These are phyloP conservation scores for Zymoseptoria ardabiliae DNA, from an alignment of 2,329 filamentous ascomycete species.

Conservation along the genomic window DNA sequence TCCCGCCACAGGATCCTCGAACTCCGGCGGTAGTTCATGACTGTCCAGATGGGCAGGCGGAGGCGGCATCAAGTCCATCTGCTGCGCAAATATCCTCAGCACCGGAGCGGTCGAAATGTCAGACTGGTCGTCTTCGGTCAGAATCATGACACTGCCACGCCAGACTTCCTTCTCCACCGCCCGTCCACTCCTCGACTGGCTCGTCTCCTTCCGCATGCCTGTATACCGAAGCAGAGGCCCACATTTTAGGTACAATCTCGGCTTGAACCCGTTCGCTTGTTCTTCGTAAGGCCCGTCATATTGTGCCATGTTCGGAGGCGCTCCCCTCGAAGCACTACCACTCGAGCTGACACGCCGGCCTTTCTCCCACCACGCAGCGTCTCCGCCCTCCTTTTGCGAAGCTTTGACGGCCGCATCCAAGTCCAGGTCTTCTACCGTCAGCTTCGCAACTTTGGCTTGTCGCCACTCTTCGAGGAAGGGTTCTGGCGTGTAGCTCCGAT, in stretches of 20 bases:
- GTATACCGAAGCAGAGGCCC: conserved; percentile 86
- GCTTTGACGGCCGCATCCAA: conserved; percentile 24
- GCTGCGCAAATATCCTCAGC: conserved; percentile 78
- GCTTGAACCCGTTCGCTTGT: conserved; percentile 64
- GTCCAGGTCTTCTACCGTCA: conserved; percentile 38
- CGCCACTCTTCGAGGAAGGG: conserved; percentile 52
- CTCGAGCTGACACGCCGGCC: conserved; percentile 18
- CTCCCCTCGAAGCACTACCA: conserved; percentile 21
- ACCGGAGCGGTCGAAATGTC: conserved; percentile 72
- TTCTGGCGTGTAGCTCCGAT: conserved; percentile 45
- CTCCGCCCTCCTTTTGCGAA: conserved; percentile 5
- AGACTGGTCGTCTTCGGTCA: conserved; percentile 77
- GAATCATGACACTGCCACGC: conserved; percentile 92
- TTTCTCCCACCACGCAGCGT: conserved; percentile 67
- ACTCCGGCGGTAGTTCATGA: conserved; percentile 62
- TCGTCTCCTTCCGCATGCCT: conserved; percentile 62
- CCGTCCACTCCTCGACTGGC: conserved; percentile 30
- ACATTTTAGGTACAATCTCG: conserved; percentile 76
- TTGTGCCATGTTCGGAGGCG: conserved; percentile 38
- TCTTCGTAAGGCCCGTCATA: conserved; percentile 61
- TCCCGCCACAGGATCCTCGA: conserved; percentile 83
- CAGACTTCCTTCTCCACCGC: conserved; percentile 66
- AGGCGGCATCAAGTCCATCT: conserved; percentile 71
- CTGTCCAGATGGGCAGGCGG: conserved; percentile 62
- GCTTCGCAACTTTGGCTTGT: conserved; percentile 32